Evolutionary conservation across 768 basidiomycete species (phyloP).

Genomic region (Megacollybia marginata): DNA sequence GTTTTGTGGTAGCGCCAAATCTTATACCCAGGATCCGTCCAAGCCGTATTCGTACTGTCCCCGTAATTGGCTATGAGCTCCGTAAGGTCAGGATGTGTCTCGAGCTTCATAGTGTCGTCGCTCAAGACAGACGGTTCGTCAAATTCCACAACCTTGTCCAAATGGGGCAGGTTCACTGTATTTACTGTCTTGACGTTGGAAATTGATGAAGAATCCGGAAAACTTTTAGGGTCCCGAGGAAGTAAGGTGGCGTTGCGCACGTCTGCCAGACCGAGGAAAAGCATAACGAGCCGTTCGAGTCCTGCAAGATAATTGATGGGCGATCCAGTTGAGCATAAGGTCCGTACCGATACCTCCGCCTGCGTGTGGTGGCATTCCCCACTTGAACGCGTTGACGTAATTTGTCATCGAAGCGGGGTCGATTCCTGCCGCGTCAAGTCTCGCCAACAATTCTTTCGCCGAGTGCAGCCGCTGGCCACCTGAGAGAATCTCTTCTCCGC

Average conservation of each 20-base stretch:
- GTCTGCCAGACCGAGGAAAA: constrained; percentile 40
- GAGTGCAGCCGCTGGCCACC: constrained; percentile 49
- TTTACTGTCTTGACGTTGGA: too few relatives aligned
- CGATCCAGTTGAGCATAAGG: too few relatives aligned
- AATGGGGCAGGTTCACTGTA: too few relatives aligned
- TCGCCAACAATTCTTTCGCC: constrained; percentile 28
- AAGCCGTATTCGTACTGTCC: too few relatives aligned
- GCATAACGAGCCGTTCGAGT: constrained; percentile 42
- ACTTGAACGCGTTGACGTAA: constrained; percentile 42
- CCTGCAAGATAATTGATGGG: too few relatives aligned
- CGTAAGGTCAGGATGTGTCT: too few relatives aligned
- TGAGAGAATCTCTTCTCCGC: constrained; percentile 48
- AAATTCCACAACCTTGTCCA: too few relatives aligned
- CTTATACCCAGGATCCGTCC: too few relatives aligned
- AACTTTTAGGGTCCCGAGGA: constrained; percentile 34
- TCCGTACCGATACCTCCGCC: constrained; percentile 38
- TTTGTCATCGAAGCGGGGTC: constrained; percentile 34
- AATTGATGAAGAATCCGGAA: neutral
- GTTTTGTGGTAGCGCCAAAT: too few relatives aligned
- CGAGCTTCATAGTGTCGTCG: too few relatives aligned
- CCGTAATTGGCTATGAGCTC: too few relatives aligned
- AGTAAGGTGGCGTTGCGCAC: constrained; percentile 36
- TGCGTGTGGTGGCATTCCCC: constrained; percentile 43
- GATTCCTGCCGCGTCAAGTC: constrained; percentile 30
- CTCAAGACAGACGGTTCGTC: too few relatives aligned